Base-by-base conservation (phyloP, 306 rosid genomes). In the Sicyos edulis region DNA sequence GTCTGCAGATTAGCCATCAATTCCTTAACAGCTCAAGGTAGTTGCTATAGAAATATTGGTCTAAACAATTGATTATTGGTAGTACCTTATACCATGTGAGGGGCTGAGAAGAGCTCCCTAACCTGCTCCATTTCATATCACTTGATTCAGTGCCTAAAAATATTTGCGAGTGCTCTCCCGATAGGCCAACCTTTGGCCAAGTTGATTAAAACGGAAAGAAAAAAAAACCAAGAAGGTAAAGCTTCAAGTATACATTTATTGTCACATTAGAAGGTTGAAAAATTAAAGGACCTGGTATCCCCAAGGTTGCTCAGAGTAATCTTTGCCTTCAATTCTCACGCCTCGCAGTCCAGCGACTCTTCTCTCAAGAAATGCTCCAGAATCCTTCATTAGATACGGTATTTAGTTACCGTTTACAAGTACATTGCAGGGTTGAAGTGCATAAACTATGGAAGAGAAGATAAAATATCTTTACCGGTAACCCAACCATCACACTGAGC, bases 41-140 rank as follows among this genome's bases (percentile, higher is more conserved):
- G 54, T 59, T 50, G 45, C 49, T n/a, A 13, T 16, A 1, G 51
- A 8, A 57, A 53, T 16, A 73, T 34, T 17, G 10, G 53, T 44
- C 53, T 44, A 67, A 55, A 15, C 3, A 16, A 40, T 72, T 55
- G n/a, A 52, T 45, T 50, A 16, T 22, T 15, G 6, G 10, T 0
- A 72, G 19, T 86, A 93, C 98, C 98, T 83, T 78, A 37, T 88
- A 93, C 98, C 98, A 93, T 49, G 88, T 84, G 68, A 91, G 89
- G 77, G 89, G 87, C 73, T 75, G 82, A 20, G 75, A 56, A 14
- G 85, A 77, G 72, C 78, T 74, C 70, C 76, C 81, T 16, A 85
- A 76, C 15, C 72, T 73, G 65, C 56, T 51, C 98, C 98, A 90
- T 17, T 80, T 77, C 76, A 86, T 86, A 69, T 72, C 76, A 74